Evolutionary conservation across 495 filamentous ascomycete genomes (phyloP), one percentile per base, ranked within the genome.

Genomic region (Aspergillus diversus): DNA sequence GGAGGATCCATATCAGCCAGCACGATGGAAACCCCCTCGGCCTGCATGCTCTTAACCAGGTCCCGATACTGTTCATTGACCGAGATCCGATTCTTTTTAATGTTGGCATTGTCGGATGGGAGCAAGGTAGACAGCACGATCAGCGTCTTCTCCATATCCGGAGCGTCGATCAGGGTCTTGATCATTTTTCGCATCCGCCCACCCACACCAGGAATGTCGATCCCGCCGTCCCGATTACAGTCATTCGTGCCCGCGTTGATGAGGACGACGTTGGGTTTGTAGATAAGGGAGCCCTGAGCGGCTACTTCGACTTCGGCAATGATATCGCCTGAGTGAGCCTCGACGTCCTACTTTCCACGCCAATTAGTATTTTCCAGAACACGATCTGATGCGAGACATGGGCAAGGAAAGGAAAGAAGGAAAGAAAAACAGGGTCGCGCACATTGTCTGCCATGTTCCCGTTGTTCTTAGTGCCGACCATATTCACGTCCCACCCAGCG

Each of bases 391-490:
- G 21, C 1, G 2, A 2, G 21, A 27, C 21, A 27, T 27, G 21
- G 21, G 2, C 1, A 27, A 27, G 21, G 21, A 27, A 27, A 27
- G 21, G 21, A 27, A 27, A 2, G 21, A 27, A 27, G 21, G 2
- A 2, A 27, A 27, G 21, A 27, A 7, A 48, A 13, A n/a, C 12
- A 8, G 21, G 5, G 9, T 6, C 13, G 55, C 57, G 43, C 61
- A 75, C 79, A 71, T 81, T 81, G 67, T 86, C 75, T 43, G 55
- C 13, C 80, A 85, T 84, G 7, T 61, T 77, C n/a, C 83, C 83
- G 57, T 69, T 60, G 5, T 69, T 67, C 35, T 67, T 57, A 33
- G 69, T 76, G 9, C 83, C 83, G 12, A 85, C 74, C 76, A 85
- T 83, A 67, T 84, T 77, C 15, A 83, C 80, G 5, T 71, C 60